These are phyloP conservation scores for Pseudogymnoascus sp. DNA, from an alignment of 2,329 filamentous ascomycete genomes.

Conservation along the genomic window DNA sequence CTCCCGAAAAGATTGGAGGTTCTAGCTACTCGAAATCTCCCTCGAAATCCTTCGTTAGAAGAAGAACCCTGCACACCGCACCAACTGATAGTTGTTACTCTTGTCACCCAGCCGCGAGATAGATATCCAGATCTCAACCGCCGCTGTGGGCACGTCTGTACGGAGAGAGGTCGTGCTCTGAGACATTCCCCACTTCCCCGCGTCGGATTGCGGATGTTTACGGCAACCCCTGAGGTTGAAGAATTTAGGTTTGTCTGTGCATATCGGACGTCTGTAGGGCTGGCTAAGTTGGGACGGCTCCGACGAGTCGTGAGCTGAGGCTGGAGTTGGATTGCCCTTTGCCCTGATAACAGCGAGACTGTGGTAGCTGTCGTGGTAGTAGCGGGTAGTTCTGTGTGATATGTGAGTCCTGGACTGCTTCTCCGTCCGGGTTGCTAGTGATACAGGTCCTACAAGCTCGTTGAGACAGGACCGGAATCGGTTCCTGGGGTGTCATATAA, in stretches of 20 bases:
- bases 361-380: too few relatives aligned
- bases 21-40: too few relatives aligned
- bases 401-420: not conserved
- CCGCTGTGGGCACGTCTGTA: too few relatives aligned
- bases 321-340: too few relatives aligned
- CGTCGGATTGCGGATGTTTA: not conserved
- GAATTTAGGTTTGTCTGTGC: not conserved
- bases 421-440: not conserved
- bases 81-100: too few relatives aligned
- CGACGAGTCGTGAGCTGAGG: not conserved
- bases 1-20: too few relatives aligned
- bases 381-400: too few relatives aligned
- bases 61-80: too few relatives aligned
- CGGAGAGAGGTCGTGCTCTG: not conserved
- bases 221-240: not conserved
- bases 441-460: not conserved
- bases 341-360: too few relatives aligned
- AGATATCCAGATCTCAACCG: not conserved
- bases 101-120: not conserved
- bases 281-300: not conserved
- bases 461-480: not conserved
- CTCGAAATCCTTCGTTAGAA: too few relatives aligned
- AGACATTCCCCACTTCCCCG: not conserved
- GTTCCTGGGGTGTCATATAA: not conserved
- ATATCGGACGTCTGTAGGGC: not conserved